Evolutionary conservation across 192 early-diverging fungal genomes (phyloP).

Genomic region (Dimargaris xerosporica): DNA sequence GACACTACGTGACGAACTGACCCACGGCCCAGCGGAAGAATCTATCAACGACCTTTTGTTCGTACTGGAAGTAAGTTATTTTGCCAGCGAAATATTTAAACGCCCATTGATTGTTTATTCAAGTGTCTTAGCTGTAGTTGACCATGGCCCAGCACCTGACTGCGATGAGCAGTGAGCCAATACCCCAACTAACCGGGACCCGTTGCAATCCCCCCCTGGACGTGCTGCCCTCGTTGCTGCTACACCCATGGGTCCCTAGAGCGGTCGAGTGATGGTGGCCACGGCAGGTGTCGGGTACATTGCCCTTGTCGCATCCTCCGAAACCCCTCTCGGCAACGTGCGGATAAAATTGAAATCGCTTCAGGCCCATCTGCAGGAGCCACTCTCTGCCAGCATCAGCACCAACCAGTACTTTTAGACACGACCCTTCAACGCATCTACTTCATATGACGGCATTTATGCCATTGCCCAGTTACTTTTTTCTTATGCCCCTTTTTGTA

Average conservation of each 20-base stretch:
- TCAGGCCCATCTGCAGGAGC: constrained; percentile 7
- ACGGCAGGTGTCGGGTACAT: not conserved
- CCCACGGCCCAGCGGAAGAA: not conserved
- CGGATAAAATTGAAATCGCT: constrained; percentile 5
- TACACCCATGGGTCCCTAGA: not conserved
- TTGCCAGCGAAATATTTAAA: not conserved
- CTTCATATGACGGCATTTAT: too few species aligned
- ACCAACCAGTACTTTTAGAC: too few species aligned
- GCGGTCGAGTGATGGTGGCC: not conserved
- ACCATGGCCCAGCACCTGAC: not conserved
- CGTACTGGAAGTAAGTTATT: constrained; percentile 7
- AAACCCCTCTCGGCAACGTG: constrained; percentile 4
- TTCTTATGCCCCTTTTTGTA: too few species aligned
- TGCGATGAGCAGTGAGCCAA: not conserved
- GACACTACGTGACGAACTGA: not conserved
- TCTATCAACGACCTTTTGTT: not conserved
- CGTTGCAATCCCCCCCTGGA: not conserved
- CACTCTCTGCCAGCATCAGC: not conserved
- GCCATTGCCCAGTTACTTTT: too few species aligned
- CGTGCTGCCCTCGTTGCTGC: not conserved
- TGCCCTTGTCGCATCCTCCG: not conserved
- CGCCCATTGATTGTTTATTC: not conserved
- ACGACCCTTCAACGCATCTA: too few species aligned
- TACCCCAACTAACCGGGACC: not conserved
- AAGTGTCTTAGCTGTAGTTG: not conserved